Conservation (phyloP, 2,329 filamentous ascomycete species). For the Colletotrichum higginsianum region DNA sequence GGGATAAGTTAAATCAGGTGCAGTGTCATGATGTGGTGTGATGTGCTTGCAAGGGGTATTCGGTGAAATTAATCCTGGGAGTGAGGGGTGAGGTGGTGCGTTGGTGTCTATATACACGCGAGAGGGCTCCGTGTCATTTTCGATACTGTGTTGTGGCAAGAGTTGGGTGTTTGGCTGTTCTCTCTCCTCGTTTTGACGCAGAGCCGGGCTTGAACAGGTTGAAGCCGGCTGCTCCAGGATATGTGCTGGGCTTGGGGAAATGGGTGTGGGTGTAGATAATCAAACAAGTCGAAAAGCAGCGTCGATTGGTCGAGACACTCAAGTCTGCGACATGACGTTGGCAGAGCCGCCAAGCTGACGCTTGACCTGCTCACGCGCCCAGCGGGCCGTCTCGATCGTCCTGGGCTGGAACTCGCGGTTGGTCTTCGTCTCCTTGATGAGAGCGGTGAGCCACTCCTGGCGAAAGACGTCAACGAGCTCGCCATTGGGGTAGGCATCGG, state of each 20-base stretch:
- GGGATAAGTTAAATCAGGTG: constrained; percentile 24
- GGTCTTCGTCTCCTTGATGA: constrained; percentile 92
- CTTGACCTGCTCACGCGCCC: constrained; percentile 98
- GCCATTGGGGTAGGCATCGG: constrained; percentile 92
- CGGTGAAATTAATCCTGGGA: constrained; percentile 41
- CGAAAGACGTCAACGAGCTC: constrained; percentile 89
- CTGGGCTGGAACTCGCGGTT: constrained; percentile 89
- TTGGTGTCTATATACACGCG: constrained; percentile 44
- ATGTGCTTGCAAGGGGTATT: constrained; percentile 42
- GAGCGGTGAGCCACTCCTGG: constrained; percentile 87
- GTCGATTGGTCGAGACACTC: constrained; percentile 37
- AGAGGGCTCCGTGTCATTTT: constrained; percentile 35
- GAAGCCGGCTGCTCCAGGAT: constrained; percentile 42
- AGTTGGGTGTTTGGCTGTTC: constrained; percentile 34
- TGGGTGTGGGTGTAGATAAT: constrained; percentile 33
- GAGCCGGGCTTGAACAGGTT: constrained; percentile 32
- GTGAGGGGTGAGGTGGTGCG: constrained; percentile 15
- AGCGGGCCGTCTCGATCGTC: constrained; percentile 94
- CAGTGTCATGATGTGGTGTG: constrained; percentile 35
- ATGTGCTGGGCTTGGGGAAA: constrained; percentile 30
- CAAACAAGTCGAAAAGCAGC: constrained; percentile 37
- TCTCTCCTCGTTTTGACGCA: constrained; percentile 42
- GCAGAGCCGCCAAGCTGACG: constrained; percentile 77
- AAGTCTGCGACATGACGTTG: constrained; percentile 68
- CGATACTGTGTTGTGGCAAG: constrained; percentile 43